These are phyloP conservation scores for Xylaria hypoxylon DNA, from an alignment of 2,329 filamentous ascomycete genomes.

Conservation along the genomic window DNA sequence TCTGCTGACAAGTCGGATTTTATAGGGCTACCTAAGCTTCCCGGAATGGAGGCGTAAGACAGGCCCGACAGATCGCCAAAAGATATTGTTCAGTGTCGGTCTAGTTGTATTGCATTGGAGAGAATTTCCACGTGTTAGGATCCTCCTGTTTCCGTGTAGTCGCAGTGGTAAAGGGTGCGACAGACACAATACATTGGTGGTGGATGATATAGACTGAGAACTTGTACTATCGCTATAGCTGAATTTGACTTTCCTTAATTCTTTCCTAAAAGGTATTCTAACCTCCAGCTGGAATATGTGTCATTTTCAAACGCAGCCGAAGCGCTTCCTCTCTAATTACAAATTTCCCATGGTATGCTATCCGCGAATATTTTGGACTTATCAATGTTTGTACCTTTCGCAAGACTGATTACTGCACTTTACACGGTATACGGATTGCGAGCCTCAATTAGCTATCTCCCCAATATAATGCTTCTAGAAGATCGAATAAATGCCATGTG, in stretches of 20 bases:
- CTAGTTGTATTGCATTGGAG: not conserved
- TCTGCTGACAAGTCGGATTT: conserved; percentile 2
- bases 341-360: too few relatives aligned
- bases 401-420: too few relatives aligned
- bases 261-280: too few relatives aligned
- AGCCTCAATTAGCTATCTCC: too few relatives aligned
- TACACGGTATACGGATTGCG: too few relatives aligned
- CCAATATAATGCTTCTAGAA: too few relatives aligned
- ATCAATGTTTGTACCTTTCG: too few relatives aligned
- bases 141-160: not conserved
- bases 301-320: too few relatives aligned
- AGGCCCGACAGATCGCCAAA: not conserved
- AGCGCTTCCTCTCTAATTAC: too few relatives aligned
- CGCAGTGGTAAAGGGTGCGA: not conserved
- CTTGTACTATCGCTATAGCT: not conserved
- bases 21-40: conserved; percentile 43
- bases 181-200: not conserved
- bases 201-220: not conserved
- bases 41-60: conserved; percentile 36
- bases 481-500: too few relatives aligned
- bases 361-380: too few relatives aligned
- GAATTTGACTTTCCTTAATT: not conserved
- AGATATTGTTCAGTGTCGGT: not conserved
- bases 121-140: not conserved
- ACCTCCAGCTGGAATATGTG: too few relatives aligned